Percentiles rank a stretch among this genome's conserved stretches.
Conservation (phyloP, 2,329 filamentous ascomycete species). For the Monilinia fructicola region DNA sequence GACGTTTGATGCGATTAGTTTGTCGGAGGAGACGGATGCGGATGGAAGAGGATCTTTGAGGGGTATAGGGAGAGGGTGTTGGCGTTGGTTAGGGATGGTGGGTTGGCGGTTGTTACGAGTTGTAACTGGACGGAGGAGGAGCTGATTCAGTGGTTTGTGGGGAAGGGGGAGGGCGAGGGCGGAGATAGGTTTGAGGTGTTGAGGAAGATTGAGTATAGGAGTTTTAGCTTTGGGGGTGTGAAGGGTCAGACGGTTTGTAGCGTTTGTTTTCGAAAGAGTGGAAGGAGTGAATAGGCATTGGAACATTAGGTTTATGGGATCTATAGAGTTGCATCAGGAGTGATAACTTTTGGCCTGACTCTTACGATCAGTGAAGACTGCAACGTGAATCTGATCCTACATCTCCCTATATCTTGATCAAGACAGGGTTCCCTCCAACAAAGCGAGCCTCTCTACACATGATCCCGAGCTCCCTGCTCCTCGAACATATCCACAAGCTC, state of each 20-base stretch:
- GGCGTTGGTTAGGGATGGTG: conserved; percentile 66
- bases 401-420: background rate
- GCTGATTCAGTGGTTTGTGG: conserved; percentile 74
- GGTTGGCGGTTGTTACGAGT: conserved; percentile 82
- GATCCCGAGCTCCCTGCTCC: background rate
- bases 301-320: background rate
- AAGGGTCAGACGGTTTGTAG: conserved; percentile 89
- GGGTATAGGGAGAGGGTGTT: conserved; percentile 70
- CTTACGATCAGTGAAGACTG: too few relatives aligned
- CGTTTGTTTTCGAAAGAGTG: conserved; percentile 68
- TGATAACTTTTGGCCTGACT: background rate
- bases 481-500: background rate
- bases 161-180: conserved; percentile 43
- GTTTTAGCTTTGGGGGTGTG: conserved; percentile 84
- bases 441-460: too few relatives aligned
- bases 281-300: background rate
- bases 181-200: conserved; percentile 48
- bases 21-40: conserved; percentile 59
- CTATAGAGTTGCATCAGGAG: background rate
- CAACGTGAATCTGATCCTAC: background rate
- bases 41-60: conserved; percentile 66
- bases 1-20: conserved; percentile 90
- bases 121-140: conserved; percentile 98
- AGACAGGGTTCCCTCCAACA: background rate
- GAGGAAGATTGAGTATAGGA: conserved; percentile 75